A percentile compares a stretch with the other conserved stretches of the same genome.
phyloP scores from a whole-genome alignment of 2,329 filamentous ascomycete genomes.

The Plectosphaerella plurivora region DNA sequence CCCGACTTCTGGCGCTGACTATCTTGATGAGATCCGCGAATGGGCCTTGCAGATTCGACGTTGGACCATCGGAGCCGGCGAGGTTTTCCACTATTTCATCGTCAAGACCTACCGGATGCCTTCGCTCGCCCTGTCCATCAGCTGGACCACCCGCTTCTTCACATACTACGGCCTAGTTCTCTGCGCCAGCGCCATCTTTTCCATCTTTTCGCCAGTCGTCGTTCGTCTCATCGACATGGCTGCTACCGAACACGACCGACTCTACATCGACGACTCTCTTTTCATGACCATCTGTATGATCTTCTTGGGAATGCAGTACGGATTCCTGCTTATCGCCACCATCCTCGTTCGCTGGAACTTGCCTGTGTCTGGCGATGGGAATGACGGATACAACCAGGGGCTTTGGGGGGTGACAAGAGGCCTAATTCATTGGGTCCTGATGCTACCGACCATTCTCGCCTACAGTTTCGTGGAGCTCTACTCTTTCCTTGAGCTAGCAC shows the following conservation, averaged over 20 bases:
- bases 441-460: constrained; percentile 4
- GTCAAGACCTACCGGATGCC: constrained; percentile 6
- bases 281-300: constrained; percentile 3
- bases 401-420: constrained; percentile 4
- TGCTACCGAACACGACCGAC: constrained; percentile 2
- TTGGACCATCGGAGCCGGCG: constrained; percentile 4
- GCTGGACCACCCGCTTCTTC: constrained; percentile 5
- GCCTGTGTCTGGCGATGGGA: constrained; percentile 1
- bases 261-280: constrained; percentile 4
- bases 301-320: constrained; percentile 3
- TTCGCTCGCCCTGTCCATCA: constrained; percentile 1
- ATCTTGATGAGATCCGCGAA: constrained; percentile 2
- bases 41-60: constrained; percentile 4
- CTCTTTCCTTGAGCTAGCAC: constrained; percentile 4
- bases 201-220: constrained; percentile 1
- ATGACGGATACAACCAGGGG: constrained; percentile 2
- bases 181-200: constrained; percentile 6
- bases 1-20: constrained; percentile 4
- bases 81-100: constrained; percentile 6
- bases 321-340: constrained; percentile 3
- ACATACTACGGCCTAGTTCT: constrained; percentile 5
- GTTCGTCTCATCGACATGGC: constrained; percentile 3
- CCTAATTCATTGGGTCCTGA: constrained; percentile 4
- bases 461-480: constrained; percentile 6
- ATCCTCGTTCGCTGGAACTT: constrained; percentile 4